phyloP scores from a whole-genome alignment of 176 grass and related monocot species.

The Cenchrus fungigraminus region DNA sequence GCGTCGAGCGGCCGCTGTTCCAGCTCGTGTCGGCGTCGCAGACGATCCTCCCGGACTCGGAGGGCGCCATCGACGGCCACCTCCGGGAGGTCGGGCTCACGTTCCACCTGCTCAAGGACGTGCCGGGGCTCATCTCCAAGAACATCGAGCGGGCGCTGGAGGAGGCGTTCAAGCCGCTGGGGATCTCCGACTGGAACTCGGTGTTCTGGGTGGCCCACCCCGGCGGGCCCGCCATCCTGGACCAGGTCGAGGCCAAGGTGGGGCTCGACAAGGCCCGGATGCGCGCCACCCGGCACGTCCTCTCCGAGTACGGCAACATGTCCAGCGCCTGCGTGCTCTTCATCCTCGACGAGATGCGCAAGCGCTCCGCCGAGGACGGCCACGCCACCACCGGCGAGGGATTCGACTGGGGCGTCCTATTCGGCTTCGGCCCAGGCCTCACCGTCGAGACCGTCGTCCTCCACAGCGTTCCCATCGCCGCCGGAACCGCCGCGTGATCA shows the following conservation, averaged over 20 bases:
- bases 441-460: slow-evolving; percentile 93
- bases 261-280: slow-evolving; percentile 66
- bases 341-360: slow-evolving; percentile 94
- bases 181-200: slow-evolving; percentile 85
- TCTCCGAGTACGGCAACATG: slow-evolving; percentile 88
- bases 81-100: slow-evolving; percentile 83
- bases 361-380: slow-evolving; percentile 81
- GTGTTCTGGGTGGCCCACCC: slow-evolving; percentile 94
- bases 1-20: slow-evolving; percentile 63
- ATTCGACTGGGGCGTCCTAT: slow-evolving; percentile 96
- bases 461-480: slow-evolving; percentile 62
- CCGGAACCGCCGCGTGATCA: background rate
- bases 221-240: slow-evolving; percentile 77
- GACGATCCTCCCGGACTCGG: slow-evolving; percentile 87
- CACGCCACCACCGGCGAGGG: slow-evolving; percentile 79
- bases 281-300: slow-evolving; percentile 67
- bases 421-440: slow-evolving; percentile 90
- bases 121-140: slow-evolving; percentile 84
- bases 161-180: slow-evolving; percentile 70
- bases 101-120: slow-evolving; percentile 93
- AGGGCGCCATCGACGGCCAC: slow-evolving; percentile 93
- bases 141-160: slow-evolving; percentile 77
- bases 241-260: slow-evolving; percentile 86
- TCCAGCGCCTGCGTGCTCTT: slow-evolving; percentile 91
- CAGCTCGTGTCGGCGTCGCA: slow-evolving; percentile 79